Evolutionary conservation across 768 basidiomycete genomes (phyloP).

Genomic region (Galerina sulciceps): DNA sequence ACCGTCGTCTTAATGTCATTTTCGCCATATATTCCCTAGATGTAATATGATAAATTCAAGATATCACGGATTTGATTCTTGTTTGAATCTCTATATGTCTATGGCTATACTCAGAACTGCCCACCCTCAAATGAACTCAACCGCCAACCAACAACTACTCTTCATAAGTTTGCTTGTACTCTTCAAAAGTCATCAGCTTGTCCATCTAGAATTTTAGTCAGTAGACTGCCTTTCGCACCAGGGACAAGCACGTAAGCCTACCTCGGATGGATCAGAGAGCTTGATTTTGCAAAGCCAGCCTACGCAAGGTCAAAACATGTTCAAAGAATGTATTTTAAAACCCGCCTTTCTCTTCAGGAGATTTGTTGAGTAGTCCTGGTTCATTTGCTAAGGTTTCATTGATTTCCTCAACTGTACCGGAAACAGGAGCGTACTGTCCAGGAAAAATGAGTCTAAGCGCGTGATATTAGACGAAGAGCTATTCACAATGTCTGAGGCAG

Average conservation of each 20-base stretch:
- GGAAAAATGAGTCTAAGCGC: not conserved
- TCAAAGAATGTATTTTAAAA: not conserved
- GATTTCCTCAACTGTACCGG: slow-evolving; percentile 80
- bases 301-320: slow-evolving; percentile 29
- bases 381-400: slow-evolving; percentile 70
- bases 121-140: not conserved
- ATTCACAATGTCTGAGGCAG: slow-evolving; percentile 88
- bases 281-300: slow-evolving; percentile 98
- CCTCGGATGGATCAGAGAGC: slow-evolving; percentile 77
- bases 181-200: slow-evolving; percentile 69
- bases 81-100: slow-evolving; percentile 6
- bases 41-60: slow-evolving; percentile 4
- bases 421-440: slow-evolving; percentile 87
- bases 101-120: not conserved
- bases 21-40: slow-evolving; percentile 5
- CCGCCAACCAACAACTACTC: slow-evolving; percentile 17
- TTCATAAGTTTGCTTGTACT: slow-evolving; percentile 60
- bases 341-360: slow-evolving; percentile 81
- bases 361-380: slow-evolving; percentile 88
- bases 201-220: slow-evolving; percentile 56
- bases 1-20: slow-evolving; percentile 29
- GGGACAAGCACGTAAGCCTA: slow-evolving; percentile 34
- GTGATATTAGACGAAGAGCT: not conserved
- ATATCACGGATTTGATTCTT: not conserved
- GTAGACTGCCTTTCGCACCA: not conserved